phyloP scores from a whole-genome alignment of 306 rosid species.

The Medicago truncatula region MtrunA17r5.0-ANR NC_053042.1:43853001-43853500 shows the following conservation, averaged over 20 bases:
- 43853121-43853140: not conserved
- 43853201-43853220: conserved; percentile 62
- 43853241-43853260: conserved; percentile 99
- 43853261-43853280: conserved; percentile 98
- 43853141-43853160: conserved; percentile 5
- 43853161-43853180: not conserved
- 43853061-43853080: not conserved
- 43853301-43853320: conserved; percentile 89
- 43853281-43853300: conserved; percentile 99
- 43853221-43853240: conserved; percentile 96
- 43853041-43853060: not conserved
- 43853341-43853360: conserved; percentile 9
- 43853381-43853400: conserved; percentile 53
- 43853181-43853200: not conserved
- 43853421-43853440: conserved; percentile 88
- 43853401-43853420: conserved; percentile 97
- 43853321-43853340: conserved; percentile 41
- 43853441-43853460: conserved; percentile 90
- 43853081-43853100: not conserved
- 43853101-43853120: not conserved
- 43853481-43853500: conserved; percentile 82
- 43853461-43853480: conserved; percentile 99
- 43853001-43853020: conserved; percentile 19
- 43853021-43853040: not conserved
- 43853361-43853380: conserved; percentile 34